Base-by-base conservation (phyloP, 169 alveolate species). In the Plasmodium reichenowi region DNA sequence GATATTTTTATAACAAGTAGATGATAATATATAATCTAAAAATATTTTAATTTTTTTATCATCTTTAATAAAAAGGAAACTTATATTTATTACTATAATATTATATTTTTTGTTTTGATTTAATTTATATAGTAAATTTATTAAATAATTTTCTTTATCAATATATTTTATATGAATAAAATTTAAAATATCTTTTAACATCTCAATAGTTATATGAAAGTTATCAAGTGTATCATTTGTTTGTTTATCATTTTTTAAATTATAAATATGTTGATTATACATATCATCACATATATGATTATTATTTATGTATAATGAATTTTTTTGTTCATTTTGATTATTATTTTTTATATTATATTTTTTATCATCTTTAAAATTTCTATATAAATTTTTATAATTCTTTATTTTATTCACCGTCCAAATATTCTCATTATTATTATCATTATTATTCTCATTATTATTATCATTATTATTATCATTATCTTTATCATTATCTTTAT, bases 331-430 rank as follows among this genome's bases (percentile, higher is more conserved):
- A 45, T 64, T 29, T 26, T 64, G 10, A 26, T 29, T 22, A 12
- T 22, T 64, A 64, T 32, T 32, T 38, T 38, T 38, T 38, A 38
- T 38, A 5, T 38, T 38, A 38, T 38, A 38, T 38, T 38, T 38
- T 38, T 38, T 38, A 38, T 38, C 9, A 38, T 38, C 47, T 38
- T 38, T 38, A 38, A 5, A 38, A 38, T 38, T 38, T 38, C 47
- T 5, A 38, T 38, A 38, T 1, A 71, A 67, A 52, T 52, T 76
- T 76, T 64, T 76, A 52, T 45, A 26, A 58, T 64, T 50, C 32
- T 64, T 76, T 2, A 76, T 72, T 50, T n/a, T 76, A 50, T 76
- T 59, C 20, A 76, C 12, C n/a, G 7, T 47, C 89, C 89, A 76
- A 15, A 9, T 68, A 3, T 20, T 17, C 4, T 68, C 62, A 68